These are phyloP conservation scores for Coniella vitis DNA, from an alignment of 2,329 filamentous ascomycete species.

Conservation along the genomic window DNA sequence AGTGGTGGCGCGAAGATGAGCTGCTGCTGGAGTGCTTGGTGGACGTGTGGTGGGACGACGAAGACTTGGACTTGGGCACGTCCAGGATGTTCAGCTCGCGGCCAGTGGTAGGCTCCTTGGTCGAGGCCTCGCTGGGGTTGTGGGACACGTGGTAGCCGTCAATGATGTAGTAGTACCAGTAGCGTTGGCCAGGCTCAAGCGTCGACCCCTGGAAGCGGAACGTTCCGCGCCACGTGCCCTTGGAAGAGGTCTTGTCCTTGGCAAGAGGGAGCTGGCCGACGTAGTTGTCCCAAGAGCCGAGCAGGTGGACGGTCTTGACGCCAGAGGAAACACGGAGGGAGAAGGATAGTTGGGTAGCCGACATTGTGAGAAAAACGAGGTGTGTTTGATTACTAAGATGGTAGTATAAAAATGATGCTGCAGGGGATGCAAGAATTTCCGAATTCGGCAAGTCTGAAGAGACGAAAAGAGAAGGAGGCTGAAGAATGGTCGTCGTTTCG, in stretches of 20 bases:
- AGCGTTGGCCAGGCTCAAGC: constrained; percentile 81
- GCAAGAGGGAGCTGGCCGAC: constrained; percentile 87
- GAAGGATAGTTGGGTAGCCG: constrained; percentile 90
- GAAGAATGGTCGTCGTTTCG: constrained; percentile 28
- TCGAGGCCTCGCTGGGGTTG: constrained; percentile 84
- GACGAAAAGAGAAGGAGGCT: background rate
- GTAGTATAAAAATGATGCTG: constrained; percentile 25
- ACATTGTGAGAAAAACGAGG: constrained; percentile 54
- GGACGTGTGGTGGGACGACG: constrained; percentile 35
- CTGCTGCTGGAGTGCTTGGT: constrained; percentile 41
- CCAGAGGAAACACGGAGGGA: constrained; percentile 90
- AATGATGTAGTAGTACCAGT: constrained; percentile 99
- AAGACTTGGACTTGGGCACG: constrained; percentile 57
- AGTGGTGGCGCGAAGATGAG: constrained; percentile 26
- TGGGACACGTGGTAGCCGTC: constrained; percentile 98
- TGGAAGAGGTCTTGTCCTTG: constrained; percentile 75
- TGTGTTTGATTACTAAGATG: constrained; percentile 27
- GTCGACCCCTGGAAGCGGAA: constrained; percentile 90
- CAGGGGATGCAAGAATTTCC: constrained; percentile 27
- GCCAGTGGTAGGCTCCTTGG: constrained; percentile 91
- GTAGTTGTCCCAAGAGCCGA: constrained; percentile 99
- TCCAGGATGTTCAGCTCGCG: constrained; percentile 97
- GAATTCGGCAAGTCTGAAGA: constrained; percentile 20
- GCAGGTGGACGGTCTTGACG: constrained; percentile 94
- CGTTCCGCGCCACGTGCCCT: constrained; percentile 92